A percentile compares a stretch with the other conserved stretches of the same genome.
Evolutionary conservation across 306 rosid genomes (phyloP).

Genomic region (Cucurbita pepo): DNA sequence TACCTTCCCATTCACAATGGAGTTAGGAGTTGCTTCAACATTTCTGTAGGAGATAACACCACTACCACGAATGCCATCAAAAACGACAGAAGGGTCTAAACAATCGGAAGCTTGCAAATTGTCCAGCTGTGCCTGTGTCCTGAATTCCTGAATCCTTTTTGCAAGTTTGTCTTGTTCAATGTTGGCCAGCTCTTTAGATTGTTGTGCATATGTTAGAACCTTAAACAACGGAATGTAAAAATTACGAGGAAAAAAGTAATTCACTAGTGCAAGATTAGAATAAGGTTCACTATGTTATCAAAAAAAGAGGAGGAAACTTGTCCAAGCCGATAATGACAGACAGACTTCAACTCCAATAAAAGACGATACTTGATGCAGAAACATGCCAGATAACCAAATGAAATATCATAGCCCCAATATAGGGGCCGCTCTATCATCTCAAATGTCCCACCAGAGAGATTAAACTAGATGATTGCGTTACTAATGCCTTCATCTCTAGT

Average conservation of each 20-base stretch:
- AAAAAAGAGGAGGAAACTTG: background rate
- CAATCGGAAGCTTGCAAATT: conserved; percentile 39
- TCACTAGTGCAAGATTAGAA: background rate
- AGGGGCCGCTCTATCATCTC: background rate
- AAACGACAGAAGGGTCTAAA: conserved; percentile 25
- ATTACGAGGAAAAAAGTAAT: conserved; percentile 1
- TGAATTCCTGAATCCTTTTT: conserved; percentile 85
- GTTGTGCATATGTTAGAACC: conserved; percentile 93
- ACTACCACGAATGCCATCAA: conserved; percentile 36
- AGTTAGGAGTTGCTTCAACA: conserved; percentile 35
- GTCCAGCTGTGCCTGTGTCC: conserved; percentile 83
- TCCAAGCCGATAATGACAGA: background rate
- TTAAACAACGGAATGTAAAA: conserved; percentile 16
- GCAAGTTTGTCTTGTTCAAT: conserved; percentile 96
- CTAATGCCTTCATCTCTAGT: background rate
- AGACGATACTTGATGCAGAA: background rate
- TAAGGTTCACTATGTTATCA: background rate
- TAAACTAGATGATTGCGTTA: background rate
- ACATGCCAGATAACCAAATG: background rate
- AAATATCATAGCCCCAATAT: background rate
- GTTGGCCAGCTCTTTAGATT: conserved; percentile 80
- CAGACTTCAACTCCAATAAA: background rate
- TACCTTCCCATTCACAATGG: conserved; percentile 58
- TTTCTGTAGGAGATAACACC: conserved; percentile 50
- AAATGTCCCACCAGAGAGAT: background rate